A percentile compares a stretch with the other conserved stretches of the same genome.
Evolutionary conservation across 768 basidiomycete species (phyloP).

Genomic region (Leccinum imitatum): DNA sequence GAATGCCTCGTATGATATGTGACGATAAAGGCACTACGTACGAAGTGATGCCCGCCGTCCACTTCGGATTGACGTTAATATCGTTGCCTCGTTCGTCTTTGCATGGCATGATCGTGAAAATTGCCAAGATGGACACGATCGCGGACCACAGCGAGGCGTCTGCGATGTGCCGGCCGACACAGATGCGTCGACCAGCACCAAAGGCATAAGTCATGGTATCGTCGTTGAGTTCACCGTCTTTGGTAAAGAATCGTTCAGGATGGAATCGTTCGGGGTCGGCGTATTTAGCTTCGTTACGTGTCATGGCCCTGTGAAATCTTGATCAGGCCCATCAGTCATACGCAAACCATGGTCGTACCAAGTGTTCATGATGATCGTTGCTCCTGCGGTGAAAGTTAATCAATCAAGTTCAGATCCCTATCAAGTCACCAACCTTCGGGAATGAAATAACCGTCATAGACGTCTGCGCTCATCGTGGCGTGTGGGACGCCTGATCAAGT

Average conservation of each 20-base stretch:
- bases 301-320: slow-evolving; percentile 27
- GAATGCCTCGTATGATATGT: not conserved
- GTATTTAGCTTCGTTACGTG: slow-evolving; percentile 36
- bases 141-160: slow-evolving; percentile 41
- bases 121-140: slow-evolving; percentile 33
- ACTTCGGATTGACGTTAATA: slow-evolving; percentile 21
- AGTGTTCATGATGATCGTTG: slow-evolving; percentile 31
- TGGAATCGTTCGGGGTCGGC: slow-evolving; percentile 33
- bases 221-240: slow-evolving; percentile 22
- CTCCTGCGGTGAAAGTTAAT: slow-evolving; percentile 14
- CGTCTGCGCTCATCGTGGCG: slow-evolving; percentile 37
- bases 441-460: slow-evolving; percentile 51
- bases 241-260: slow-evolving; percentile 36
- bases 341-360: slow-evolving; percentile 14
- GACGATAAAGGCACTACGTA: slow-evolving; percentile 11
- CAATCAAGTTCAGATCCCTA: not conserved
- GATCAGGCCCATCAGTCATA: not conserved
- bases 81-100: slow-evolving; percentile 27
- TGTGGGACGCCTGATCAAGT: slow-evolving; percentile 32
- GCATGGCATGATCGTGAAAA: slow-evolving; percentile 35
- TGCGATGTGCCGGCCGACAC: slow-evolving; percentile 44
- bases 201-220: slow-evolving; percentile 34
- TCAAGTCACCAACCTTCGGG: slow-evolving; percentile 43
- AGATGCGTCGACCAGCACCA: slow-evolving; percentile 39
- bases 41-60: slow-evolving; percentile 29